phyloP scores from a whole-genome alignment of 2,329 filamentous ascomycete species.

The Bipolaris victoriae region DNA sequence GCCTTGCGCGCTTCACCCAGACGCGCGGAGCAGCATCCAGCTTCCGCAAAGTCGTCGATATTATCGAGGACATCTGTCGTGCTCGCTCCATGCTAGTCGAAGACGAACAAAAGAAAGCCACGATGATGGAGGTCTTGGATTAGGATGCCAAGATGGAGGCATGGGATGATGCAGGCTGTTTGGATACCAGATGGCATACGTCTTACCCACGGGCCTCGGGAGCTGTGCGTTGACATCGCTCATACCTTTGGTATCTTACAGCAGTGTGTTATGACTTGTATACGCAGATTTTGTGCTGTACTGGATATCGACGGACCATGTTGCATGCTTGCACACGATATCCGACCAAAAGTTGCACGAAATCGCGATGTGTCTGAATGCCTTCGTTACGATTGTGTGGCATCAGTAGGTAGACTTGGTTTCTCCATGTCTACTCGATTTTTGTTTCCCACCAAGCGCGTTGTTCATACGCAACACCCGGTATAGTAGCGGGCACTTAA shows the following conservation, averaged over 20 bases:
- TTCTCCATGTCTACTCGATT: not conserved
- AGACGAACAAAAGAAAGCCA: constrained; percentile 55
- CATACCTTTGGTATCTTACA: not conserved
- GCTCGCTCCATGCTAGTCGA: constrained; percentile 70
- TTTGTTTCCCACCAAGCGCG: not conserved
- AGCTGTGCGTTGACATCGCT: not conserved
- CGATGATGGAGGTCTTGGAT: constrained; percentile 51
- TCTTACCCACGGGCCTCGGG: constrained; percentile 5
- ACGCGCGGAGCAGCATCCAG: constrained; percentile 90
- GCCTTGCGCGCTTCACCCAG: constrained; percentile 84
- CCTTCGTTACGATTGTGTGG: not conserved
- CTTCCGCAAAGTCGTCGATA: constrained; percentile 82
- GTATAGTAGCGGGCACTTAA: not conserved
- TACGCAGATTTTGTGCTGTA: not conserved
- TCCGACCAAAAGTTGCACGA: not conserved
- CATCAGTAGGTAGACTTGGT: not conserved
- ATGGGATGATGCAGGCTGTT: constrained; percentile 5
- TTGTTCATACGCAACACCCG: not conserved
- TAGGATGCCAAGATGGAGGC: constrained; percentile 22
- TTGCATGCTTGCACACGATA: constrained; percentile 10
- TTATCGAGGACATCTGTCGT: constrained; percentile 72
- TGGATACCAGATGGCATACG: constrained; percentile 16
- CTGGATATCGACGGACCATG: constrained; percentile 9
- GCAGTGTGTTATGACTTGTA: not conserved
- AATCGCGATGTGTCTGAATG: not conserved